Conservation (phyloP, 805 yeast species). For the Alloascoidea hylecoeti region DNA sequence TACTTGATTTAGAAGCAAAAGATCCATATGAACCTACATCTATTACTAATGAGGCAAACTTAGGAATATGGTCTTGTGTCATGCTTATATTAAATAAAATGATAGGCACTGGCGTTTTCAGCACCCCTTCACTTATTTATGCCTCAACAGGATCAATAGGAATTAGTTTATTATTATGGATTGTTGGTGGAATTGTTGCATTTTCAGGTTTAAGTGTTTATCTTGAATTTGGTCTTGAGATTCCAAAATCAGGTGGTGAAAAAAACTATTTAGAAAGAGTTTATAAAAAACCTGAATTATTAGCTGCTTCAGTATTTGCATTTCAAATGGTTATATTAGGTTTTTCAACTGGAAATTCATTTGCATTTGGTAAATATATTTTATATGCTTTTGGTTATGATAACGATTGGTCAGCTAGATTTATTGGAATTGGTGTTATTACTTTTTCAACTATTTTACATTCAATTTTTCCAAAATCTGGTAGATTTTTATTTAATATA, state of each 20-base stretch:
- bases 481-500: constrained; percentile 35
- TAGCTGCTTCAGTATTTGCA: constrained; percentile 34
- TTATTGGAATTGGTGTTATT: constrained; percentile 34
- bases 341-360: constrained; percentile 48
- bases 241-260: constrained; percentile 58
- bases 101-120: constrained; percentile 65
- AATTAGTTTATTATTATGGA: constrained; percentile 38
- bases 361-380: constrained; percentile 50
- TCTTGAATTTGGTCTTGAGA: constrained; percentile 49
- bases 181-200: constrained; percentile 48
- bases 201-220: constrained; percentile 39
- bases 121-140: constrained; percentile 52
- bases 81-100: constrained; percentile 45
- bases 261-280: constrained; percentile 51
- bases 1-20: neutral
- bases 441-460: constrained; percentile 34
- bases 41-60: neutral
- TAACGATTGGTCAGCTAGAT: constrained; percentile 22
- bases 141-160: constrained; percentile 46
- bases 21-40: too few relatives aligned
- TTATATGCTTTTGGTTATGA: constrained; percentile 20
- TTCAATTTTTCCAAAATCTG: constrained; percentile 30
- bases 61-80: constrained; percentile 11
- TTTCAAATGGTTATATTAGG: constrained; percentile 43
- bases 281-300: constrained; percentile 35